Base-by-base conservation (phyloP, 1,284 basidiomycete genomes). In the Hemileia vastatrix region DNA sequence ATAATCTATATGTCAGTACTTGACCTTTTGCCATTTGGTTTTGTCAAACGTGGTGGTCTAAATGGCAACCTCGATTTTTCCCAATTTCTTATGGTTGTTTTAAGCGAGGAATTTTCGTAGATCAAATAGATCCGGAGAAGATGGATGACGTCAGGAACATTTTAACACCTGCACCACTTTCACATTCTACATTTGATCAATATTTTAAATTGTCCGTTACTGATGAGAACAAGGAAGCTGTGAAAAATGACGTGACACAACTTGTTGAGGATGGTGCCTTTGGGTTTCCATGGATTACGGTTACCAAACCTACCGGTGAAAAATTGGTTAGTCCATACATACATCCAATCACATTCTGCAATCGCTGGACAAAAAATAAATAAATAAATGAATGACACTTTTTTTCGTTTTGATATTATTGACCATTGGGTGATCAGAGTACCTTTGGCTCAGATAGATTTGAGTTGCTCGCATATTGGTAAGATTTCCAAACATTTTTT, bases 371-470 rank as follows among this genome's bases (percentile, higher is more conserved):
- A n/a, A n/a, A n/a, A n/a, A n/a, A n/a, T n/a, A n/a, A n/a, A n/a
- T n/a, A n/a, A n/a, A n/a, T n/a, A n/a, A n/a, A n/a, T n/a, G n/a
- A n/a, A n/a, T n/a, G n/a, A n/a, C n/a, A n/a, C n/a, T n/a, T n/a
- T n/a, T n/a, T n/a, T n/a, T n/a, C n/a, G n/a, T n/a, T n/a, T n/a
- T n/a, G n/a, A n/a, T n/a, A n/a, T n/a, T n/a, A n/a, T n/a, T n/a
- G n/a, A n/a, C n/a, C n/a, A n/a, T n/a, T n/a, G n/a, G n/a, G n/a
- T n/a, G n/a, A n/a, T n/a, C n/a, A n/a, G n/a, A 54, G 18, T 2
- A 19, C 54, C n/a, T 61, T 61, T 40, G 59, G 59, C 13, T 61
- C 59, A 18, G 59, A 61, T 47, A n/a, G 59, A 23, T 54, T 61
- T 19, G 59, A 61, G 32, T 61, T 61, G 31, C 33, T 61, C 31